Evolutionary conservation across 768 basidiomycete genomes (phyloP), one percentile per base, ranked within the genome.

Genomic region (Clitopilus hobsonii): DNA sequence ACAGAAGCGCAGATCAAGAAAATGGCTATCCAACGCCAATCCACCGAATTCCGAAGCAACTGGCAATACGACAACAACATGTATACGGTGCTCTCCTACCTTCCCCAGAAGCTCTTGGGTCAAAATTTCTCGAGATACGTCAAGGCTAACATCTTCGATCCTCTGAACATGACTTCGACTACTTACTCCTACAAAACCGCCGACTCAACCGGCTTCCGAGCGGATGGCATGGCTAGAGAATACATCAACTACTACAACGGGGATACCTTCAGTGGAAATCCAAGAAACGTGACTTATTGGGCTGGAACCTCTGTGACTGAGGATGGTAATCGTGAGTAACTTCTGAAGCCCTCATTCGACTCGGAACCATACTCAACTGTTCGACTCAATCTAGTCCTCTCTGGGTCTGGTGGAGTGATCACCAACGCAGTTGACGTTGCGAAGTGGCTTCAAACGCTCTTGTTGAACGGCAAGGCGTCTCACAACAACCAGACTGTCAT

Each of bases 51-150:
- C 57, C 66, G 71, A 10, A 55, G 64, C 10, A 47, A 51, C 7
- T 66, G 54, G 30, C 69, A 70, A 48, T 69, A 69, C 57, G 63
- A 59, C 56, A 70, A 69, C 55, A 60, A 63, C 53, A 65, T 67
- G 65, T 70, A 69, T 29, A 58, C 55, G 0, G 47, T 65, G 14
- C 49, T 70, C 8, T 65, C 67, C 0, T 63, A 59, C 25, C 55
- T 72, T 7, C 68, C 65, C 0, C 56, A 64, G 2, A 53, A 45
- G 18, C 57, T 56, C 1, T 48, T 65, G 16, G 63, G 65, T 2
- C 63, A 63, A 13, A 64, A 63, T 28, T 59, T 69, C 38, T 61
- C 62, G 16, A 55, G 58, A 27, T 70, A 69, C 55, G 65, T 69
- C 30, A 61, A 65, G 26, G 58, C 63, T 8, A 55, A 63, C 54